Evolutionary conservation across 257 asterid species (phyloP).

Genomic region (Solanum arcanum): DNA sequence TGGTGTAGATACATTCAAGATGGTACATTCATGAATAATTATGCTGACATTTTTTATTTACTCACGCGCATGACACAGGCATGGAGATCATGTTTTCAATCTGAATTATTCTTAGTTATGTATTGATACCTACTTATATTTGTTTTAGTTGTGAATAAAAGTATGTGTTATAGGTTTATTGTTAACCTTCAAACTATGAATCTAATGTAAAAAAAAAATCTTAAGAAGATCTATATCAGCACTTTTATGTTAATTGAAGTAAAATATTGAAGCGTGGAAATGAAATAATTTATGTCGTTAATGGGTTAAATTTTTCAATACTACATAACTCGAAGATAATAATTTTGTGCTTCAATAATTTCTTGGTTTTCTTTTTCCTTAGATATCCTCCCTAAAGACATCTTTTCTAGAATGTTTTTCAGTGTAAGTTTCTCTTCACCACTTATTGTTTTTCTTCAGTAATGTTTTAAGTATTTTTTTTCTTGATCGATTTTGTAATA

Average conservation of each 20-base stretch:
- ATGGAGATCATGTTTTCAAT: not conserved
- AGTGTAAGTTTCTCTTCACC: not conserved
- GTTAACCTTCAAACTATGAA: not conserved
- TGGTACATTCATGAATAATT: slow-evolving; percentile 70
- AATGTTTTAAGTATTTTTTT: not conserved
- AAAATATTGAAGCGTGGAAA: not conserved
- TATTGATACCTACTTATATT: not conserved
- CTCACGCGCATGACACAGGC: slow-evolving; percentile 91
- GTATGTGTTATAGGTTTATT: not conserved
- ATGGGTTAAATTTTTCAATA: not conserved
- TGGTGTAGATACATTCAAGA: slow-evolving; percentile 58
- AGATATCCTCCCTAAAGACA: not conserved
- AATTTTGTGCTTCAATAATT: not conserved
- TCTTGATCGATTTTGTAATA: not conserved
- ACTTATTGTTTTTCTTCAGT: not conserved
- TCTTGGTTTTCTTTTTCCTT: not conserved
- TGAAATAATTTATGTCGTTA: not conserved
- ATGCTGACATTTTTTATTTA: slow-evolving; percentile 86
- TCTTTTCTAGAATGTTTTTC: not conserved
- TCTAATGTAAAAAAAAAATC: not conserved
- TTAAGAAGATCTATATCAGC: not conserved
- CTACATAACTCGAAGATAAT: not conserved
- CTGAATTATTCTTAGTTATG: not conserved
- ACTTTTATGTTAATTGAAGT: not conserved
- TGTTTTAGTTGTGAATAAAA: not conserved